Percentiles rank a stretch among this genome's conserved stretches.
These are phyloP conservation scores for Myxozyma nipponensis DNA, from an alignment of 805 yeast genomes.

Conservation along the genomic window DNA sequence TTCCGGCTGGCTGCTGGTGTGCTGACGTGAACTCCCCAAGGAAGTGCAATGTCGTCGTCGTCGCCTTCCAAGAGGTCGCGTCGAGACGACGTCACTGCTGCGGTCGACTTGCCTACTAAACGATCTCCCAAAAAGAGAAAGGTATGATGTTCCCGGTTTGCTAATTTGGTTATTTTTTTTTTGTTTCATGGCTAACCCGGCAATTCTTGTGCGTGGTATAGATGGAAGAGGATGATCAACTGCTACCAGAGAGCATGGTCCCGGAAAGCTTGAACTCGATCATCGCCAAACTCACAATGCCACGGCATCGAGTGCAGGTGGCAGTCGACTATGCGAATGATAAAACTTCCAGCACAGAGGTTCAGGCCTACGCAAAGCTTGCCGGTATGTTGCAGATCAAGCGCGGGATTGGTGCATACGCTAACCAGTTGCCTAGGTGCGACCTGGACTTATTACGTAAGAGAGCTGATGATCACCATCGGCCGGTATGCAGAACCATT, in stretches of 20 bases:
- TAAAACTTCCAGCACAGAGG: conserved; percentile 60
- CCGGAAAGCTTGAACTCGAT: conserved; percentile 35
- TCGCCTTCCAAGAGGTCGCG: conserved; percentile 23
- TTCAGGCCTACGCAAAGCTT: conserved; percentile 96
- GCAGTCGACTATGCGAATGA: conserved; percentile 70
- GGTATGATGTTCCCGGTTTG: conserved; percentile 8
- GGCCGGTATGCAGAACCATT: conserved; percentile 70
- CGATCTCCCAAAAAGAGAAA: conserved; percentile 21
- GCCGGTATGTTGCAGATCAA: conserved; percentile 53
- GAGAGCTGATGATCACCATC: conserved; percentile 65
- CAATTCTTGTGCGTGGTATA: not conserved
- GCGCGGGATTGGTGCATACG: not conserved
- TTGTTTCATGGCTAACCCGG: not conserved
- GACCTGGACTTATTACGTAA: conserved; percentile 92
- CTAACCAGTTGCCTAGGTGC: conserved; percentile 33
- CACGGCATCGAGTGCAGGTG: conserved; percentile 74
- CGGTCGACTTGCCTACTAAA: conserved; percentile 10
- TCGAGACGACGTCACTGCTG: conserved; percentile 2
- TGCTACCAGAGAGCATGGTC: not conserved
- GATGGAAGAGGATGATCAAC: conserved; percentile 15
- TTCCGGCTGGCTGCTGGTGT: too few species aligned
- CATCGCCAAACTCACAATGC: conserved; percentile 62
- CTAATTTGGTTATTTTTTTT: too few species aligned
- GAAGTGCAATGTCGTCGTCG: conserved; percentile 16
- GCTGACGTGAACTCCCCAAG: too few species aligned